Conservation (phyloP, 2,329 filamentous ascomycete genomes). For the Hypoxylon sp. region DNA sequence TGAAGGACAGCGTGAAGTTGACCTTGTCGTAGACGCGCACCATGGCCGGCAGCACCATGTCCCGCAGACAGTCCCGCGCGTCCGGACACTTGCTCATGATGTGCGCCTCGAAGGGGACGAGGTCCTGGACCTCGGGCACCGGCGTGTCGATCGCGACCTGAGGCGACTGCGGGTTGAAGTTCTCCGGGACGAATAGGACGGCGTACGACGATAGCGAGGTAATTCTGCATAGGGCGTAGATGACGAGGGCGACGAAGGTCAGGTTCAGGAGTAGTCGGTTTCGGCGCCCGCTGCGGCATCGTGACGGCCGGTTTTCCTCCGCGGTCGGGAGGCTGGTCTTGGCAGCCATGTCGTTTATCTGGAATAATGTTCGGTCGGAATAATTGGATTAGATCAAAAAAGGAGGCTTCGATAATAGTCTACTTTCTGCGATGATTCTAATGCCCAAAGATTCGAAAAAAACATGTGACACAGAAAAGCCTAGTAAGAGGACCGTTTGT, state of each 20-base stretch:
- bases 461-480: conserved; percentile 9
- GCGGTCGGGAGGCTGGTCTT: conserved; percentile 42
- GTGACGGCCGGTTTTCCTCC: conserved; percentile 43
- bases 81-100: conserved; percentile 99
- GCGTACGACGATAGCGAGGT: conserved; percentile 31
- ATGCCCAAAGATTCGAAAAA: conserved; percentile 2
- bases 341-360: conserved; percentile 38
- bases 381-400: no score
- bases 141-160: conserved; percentile 14
- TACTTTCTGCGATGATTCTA: conserved; percentile 4
- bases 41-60: conserved; percentile 88
- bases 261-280: conserved; percentile 37
- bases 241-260: conserved; percentile 31
- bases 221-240: conserved; percentile 39
- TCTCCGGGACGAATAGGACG: conserved; percentile 19
- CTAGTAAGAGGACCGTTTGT: neutral
- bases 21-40: conserved; percentile 81
- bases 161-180: conserved; percentile 2
- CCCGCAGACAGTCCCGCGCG: conserved; percentile 80
- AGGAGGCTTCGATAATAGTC: conserved; percentile 2
- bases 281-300: conserved; percentile 38
- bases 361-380: neutral
- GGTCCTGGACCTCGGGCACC: conserved; percentile 34
- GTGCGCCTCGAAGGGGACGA: conserved; percentile 87
- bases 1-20: conserved; percentile 89